phyloP scores from a whole-genome alignment of 2,329 filamentous ascomycete genomes.

The Capronia epimyces region DNA sequence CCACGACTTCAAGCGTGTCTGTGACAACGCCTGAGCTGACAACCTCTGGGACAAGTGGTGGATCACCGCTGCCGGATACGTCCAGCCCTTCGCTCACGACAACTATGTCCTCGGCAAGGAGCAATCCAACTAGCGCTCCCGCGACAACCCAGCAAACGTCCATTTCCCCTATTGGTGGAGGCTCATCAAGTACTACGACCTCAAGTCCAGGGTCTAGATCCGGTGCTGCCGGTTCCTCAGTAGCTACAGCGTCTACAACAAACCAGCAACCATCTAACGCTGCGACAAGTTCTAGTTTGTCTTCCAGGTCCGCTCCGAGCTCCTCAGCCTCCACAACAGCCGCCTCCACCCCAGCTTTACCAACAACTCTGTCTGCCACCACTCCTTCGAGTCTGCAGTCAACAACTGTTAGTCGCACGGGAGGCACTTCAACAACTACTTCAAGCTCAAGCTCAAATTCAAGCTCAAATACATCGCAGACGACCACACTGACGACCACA shows the following conservation, averaged over 20 bases:
- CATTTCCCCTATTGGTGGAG: not conserved
- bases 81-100: not conserved
- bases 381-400: not conserved
- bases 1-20: not conserved
- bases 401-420: not conserved
- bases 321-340: not conserved
- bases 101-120: not conserved
- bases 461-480: slow-evolving; percentile 34
- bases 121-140: not conserved
- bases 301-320: not conserved
- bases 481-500: slow-evolving; percentile 39
- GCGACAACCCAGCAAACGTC: not conserved
- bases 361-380: not conserved
- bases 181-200: not conserved
- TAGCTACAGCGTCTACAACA: not conserved
- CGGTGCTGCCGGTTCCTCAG: not conserved
- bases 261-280: not conserved
- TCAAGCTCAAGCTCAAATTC: too few relatives aligned
- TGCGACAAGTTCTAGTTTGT: not conserved
- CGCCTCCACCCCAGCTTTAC: not conserved
- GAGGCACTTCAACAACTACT: not conserved
- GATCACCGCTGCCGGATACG: not conserved
- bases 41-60: not conserved
- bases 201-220: not conserved
- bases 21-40: slow-evolving; percentile 1